Percentiles rank a stretch among this genome's conserved stretches.
These are phyloP conservation scores for Hymenochaete sp. DNA, from an alignment of 1,284 basidiomycete species.

Conservation along the genomic window DNA sequence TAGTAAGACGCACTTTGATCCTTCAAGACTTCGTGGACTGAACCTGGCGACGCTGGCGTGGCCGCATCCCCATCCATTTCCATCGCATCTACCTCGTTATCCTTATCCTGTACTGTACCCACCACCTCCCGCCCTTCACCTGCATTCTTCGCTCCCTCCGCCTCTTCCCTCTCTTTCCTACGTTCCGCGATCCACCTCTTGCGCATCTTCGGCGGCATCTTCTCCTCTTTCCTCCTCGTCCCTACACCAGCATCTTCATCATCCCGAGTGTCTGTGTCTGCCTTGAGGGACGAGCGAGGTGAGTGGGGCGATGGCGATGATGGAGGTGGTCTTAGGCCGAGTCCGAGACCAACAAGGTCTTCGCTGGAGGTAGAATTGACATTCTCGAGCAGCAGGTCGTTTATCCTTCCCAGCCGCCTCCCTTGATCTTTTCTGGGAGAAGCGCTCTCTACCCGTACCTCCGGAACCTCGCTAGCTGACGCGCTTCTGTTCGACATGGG, in stretches of 20 bases:
- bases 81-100: conserved; percentile 22
- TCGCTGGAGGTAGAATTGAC: no score
- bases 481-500: no score
- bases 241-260: conserved; percentile 12
- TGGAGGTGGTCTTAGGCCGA: neutral
- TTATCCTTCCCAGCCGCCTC: conserved; percentile 21
- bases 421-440: neutral
- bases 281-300: conserved; percentile 11
- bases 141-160: conserved; percentile 3
- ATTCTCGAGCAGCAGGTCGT: no score
- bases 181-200: conserved; percentile 42
- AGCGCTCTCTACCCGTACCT: conserved; percentile 6
- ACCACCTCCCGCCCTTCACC: conserved; percentile 15
- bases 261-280: neutral
- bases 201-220: conserved; percentile 57
- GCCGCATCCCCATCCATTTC: conserved; percentile 27
- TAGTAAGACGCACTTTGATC: neutral
- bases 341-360: neutral
- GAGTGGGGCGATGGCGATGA: neutral
- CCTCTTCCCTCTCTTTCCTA: conserved; percentile 22
- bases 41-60: neutral
- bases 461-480: neutral
- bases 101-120: conserved; percentile 20
- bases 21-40: neutral
- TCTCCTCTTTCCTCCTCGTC: conserved; percentile 30